Conservation (phyloP, 257 asterid genomes). For the Solanum paucissectum region DNA sequence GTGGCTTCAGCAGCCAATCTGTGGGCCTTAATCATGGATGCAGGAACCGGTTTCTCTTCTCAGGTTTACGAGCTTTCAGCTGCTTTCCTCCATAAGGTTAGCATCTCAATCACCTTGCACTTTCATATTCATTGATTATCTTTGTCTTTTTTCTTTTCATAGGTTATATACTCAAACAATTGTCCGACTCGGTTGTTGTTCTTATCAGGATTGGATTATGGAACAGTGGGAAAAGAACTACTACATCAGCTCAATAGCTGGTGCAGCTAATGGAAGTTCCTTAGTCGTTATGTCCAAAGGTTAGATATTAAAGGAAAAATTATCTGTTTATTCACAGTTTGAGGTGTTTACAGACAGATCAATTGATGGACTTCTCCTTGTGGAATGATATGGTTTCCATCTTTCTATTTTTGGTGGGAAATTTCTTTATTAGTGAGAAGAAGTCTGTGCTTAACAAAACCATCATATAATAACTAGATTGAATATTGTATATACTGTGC, state of each 20-base stretch:
- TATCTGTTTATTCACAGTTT: neutral
- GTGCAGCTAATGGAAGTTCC: constrained; percentile 83
- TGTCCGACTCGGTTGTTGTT: neutral
- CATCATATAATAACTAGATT: neutral
- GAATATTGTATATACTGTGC: neutral
- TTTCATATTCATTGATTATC: neutral
- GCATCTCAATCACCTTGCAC: neutral
- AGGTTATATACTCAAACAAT: neutral
- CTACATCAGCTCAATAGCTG: constrained; percentile 95
- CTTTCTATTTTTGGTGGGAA: neutral
- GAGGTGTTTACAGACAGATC: neutral
- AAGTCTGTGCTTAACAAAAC: neutral
- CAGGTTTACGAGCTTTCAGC: constrained; percentile 94
- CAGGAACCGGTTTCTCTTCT: constrained; percentile 78
- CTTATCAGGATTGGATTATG: constrained; percentile 91
- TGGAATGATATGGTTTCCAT: neutral
- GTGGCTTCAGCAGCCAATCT: constrained; percentile 89
- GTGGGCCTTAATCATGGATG: constrained; percentile 99
- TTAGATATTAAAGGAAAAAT: constrained; percentile 12
- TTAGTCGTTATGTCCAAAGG: constrained; percentile 97
- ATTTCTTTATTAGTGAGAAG: neutral
- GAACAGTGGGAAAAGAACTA: constrained; percentile 97
- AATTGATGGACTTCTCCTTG: neutral
- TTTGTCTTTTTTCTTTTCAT: neutral
- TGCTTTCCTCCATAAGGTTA: constrained; percentile 85